Base-by-base conservation (phyloP, 495 filamentous ascomycete genomes). In the Penicillium psychrofluorescens region DNA sequence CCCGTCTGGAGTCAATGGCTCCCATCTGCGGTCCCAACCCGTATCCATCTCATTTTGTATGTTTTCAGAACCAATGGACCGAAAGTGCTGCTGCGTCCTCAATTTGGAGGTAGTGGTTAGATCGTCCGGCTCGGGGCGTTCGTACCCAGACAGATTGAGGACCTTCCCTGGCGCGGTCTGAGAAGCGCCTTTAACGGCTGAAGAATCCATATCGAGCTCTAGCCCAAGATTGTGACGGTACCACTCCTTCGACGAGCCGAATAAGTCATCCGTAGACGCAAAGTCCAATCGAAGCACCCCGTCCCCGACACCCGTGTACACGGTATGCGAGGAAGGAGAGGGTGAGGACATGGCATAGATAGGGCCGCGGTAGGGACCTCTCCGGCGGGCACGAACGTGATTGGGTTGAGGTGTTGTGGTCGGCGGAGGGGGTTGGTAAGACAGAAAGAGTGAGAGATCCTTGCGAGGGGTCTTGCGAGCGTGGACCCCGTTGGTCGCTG, bases 281-380 rank as follows among this genome's bases (percentile, higher is more conserved):
- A 83, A 73, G 35, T 78, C 75, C 2, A 84, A 57, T 15, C 74
- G 67, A 6, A 80, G 44, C 1, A 83, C 61, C 0, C 65, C 62
- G 38, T 72, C 68, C 38, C 74, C 72, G 11, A 81, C 54, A 8
- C 80, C 80, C 11, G 74, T 70, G 55, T 77, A 84, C n/a, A 83
- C 53, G 11, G 68, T 74, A 13, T 77, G 68, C 1, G 77, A 81
- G 28, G 55, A 61, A 1, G 70, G 53, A 2, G 79, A 81, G 1
- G 80, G 77, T 4, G 72, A 69, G 10, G 76, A 78, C 55, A 84
- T 70, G 36, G 70, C 68, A 47, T 84, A 84, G 36, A 84, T 70
- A 6, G 77, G 67, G n/a, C 60, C 70, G 38, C 58, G 61, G 54
- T 72, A 69, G 35, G 58, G 44, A 7, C 38, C 44, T 28, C 34